Conservation (phyloP, 2,329 filamentous ascomycete genomes). For the Neofusicoccum kwambonambiense region DNA sequence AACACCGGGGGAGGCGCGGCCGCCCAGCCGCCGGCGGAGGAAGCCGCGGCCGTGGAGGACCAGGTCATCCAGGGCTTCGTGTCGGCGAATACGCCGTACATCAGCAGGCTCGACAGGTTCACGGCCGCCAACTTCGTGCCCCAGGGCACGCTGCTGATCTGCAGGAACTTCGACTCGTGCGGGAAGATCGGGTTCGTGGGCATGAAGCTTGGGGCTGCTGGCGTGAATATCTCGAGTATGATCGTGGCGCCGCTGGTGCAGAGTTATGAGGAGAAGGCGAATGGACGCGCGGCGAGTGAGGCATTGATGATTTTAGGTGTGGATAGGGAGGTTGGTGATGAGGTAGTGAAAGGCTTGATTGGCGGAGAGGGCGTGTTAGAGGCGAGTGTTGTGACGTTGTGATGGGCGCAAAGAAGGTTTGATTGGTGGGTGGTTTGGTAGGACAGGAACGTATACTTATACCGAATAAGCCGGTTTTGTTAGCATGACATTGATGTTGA, state of each 20-base stretch:
- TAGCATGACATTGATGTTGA: no score
- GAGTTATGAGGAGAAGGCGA: conserved; percentile 21
- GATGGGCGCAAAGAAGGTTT: neutral
- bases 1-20: conserved; percentile 14
- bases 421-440: neutral
- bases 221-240: conserved; percentile 81
- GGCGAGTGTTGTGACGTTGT: conserved; percentile 52
- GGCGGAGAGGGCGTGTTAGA: conserved; percentile 52
- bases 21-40: neutral
- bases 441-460: no score
- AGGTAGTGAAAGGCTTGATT: conserved; percentile 52
- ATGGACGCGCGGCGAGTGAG: conserved; percentile 43
- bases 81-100: conserved; percentile 62
- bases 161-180: conserved; percentile 77
- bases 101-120: conserved; percentile 72
- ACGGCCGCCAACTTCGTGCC: conserved; percentile 67
- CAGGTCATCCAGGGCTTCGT: conserved; percentile 66
- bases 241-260: conserved; percentile 61
- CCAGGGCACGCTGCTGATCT: conserved; percentile 71
- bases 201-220: conserved; percentile 64
- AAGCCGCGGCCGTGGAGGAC: conserved; percentile 29
- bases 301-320: conserved; percentile 81
- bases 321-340: conserved; percentile 61
- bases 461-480: no score
- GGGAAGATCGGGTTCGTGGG: conserved; percentile 83